These are phyloP conservation scores for Fusarium guadeloupense DNA, from an alignment of 2,329 filamentous ascomycete species.

Conservation along the genomic window DNA sequence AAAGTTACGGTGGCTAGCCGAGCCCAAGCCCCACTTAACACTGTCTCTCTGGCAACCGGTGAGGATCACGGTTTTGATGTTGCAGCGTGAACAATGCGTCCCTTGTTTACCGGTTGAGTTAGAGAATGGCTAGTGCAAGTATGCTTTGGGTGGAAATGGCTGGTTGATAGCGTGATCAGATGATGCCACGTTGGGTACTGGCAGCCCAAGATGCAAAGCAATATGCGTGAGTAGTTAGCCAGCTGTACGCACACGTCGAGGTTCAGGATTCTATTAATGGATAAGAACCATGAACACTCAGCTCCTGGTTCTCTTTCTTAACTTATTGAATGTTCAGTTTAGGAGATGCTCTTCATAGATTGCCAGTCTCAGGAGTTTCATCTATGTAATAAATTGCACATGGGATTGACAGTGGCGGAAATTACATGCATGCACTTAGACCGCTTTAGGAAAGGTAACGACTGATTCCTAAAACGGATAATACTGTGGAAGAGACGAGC, in stretches of 20 bases:
- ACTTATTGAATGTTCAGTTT: too few species aligned
- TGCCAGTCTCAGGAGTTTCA: background rate
- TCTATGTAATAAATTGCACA: too few species aligned
- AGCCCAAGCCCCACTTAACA: too few species aligned
- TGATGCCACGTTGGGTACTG: background rate
- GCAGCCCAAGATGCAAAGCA: too few species aligned
- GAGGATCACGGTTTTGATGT: conserved; percentile 1
- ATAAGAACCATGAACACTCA: too few species aligned
- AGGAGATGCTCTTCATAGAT: background rate
- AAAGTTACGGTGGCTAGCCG: too few species aligned
- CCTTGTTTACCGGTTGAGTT: background rate
- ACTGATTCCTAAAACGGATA: background rate
- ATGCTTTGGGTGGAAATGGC: background rate
- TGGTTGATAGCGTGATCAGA: background rate
- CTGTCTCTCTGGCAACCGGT: conserved; percentile 33
- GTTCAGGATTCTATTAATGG: too few species aligned
- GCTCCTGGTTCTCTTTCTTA: too few species aligned
- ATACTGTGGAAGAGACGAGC: background rate
- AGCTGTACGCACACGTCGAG: background rate
- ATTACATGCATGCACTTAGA: conserved; percentile 21
- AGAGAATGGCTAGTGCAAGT: background rate
- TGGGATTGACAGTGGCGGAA: conserved; percentile 4
- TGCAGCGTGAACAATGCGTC: background rate
- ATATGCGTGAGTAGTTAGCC: too few species aligned
- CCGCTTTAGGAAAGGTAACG: conserved; percentile 10